A percentile compares a stretch with the other conserved stretches of the same genome.
Conservation (phyloP, 2,329 filamentous ascomycete species). For the Xylariaceae sp. region DNA sequence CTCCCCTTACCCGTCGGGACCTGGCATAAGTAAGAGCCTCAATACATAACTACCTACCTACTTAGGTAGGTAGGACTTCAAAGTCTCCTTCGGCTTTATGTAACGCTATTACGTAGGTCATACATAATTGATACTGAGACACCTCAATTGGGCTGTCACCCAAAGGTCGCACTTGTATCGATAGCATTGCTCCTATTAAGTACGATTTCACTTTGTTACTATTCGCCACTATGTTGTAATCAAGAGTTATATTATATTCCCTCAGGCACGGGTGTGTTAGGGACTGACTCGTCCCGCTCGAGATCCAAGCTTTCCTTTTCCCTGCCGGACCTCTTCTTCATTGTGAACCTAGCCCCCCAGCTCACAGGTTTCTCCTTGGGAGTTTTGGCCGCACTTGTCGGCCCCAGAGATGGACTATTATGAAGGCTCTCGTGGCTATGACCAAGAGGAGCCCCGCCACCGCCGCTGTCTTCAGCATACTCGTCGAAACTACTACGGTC, state of each 20-base stretch:
- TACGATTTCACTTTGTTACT: neutral
- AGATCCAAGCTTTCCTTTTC: conserved; percentile 60
- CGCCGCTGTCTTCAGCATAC: conserved; percentile 47
- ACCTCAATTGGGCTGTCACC: neutral
- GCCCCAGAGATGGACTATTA: conserved; percentile 59
- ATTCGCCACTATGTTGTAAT: conserved; percentile 1
- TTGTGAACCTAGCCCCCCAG: conserved; percentile 56
- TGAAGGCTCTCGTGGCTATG: conserved; percentile 59
- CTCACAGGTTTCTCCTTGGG: conserved; percentile 49
- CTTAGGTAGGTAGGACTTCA: no score
- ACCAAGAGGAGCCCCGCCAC: conserved; percentile 39
- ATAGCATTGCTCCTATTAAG: neutral
- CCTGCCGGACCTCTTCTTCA: conserved; percentile 60
- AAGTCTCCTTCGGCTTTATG: no score
- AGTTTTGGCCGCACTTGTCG: conserved; percentile 47
- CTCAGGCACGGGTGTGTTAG: conserved; percentile 26
- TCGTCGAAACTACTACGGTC: conserved; percentile 64
- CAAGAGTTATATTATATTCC: conserved; percentile 16
- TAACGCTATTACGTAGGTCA: no score
- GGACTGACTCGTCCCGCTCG: conserved; percentile 44
- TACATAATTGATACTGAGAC: no score
- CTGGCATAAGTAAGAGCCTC: neutral
- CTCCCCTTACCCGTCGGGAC: neutral
- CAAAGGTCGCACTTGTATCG: neutral
- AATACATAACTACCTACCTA: neutral